These are phyloP conservation scores for Wickerhamomyces bisporus DNA, from an alignment of 805 yeast species.

Conservation along the genomic window DNA sequence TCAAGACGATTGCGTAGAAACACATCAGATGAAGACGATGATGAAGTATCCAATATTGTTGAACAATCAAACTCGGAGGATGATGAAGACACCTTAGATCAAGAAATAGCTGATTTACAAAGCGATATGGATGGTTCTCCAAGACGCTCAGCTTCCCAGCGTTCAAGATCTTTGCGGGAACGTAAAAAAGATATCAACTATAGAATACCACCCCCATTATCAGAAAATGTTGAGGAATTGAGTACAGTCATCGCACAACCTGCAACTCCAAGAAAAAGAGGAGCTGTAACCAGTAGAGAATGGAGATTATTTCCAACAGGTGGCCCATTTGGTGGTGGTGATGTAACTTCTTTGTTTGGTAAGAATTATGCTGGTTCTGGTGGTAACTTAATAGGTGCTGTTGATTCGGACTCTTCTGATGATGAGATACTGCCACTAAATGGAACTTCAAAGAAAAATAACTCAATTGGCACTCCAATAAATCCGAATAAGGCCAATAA, in stretches of 20 bases:
- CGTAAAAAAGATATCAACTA: slow-evolving; percentile 75
- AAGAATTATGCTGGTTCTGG: slow-evolving; percentile 43
- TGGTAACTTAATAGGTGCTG: slow-evolving; percentile 19
- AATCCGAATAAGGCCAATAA: slow-evolving; percentile 25
- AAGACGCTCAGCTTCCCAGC: slow-evolving; percentile 32
- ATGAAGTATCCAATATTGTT: no score
- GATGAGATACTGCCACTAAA: slow-evolving; percentile 51
- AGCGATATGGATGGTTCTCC: slow-evolving; percentile 24
- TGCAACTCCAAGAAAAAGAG: slow-evolving; percentile 31
- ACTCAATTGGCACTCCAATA: slow-evolving; percentile 28
- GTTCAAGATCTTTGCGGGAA: slow-evolving; percentile 48
- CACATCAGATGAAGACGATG: slow-evolving; percentile 20
- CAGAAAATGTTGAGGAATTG: slow-evolving; percentile 27
- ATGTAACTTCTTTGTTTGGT: slow-evolving; percentile 80
- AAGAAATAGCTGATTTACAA: slow-evolving; percentile 43
- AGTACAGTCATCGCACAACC: slow-evolving; percentile 9
- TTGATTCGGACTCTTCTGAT: slow-evolving; percentile 59
- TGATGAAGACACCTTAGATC: slow-evolving; percentile 37
- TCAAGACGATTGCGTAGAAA: no score
- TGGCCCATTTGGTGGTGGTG: slow-evolving; percentile 98
- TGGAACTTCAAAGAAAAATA: slow-evolving; percentile 30
- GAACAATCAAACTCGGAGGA: no score
- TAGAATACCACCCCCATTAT: slow-evolving; percentile 76
- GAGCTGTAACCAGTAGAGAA: slow-evolving; percentile 36
- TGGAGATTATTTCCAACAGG: slow-evolving; percentile 85